Percentiles rank a stretch among this genome's conserved stretches.
Conservation (phyloP, 2,329 filamentous ascomycete genomes). For the Aspergillus brunneoviolaceus region DNA sequence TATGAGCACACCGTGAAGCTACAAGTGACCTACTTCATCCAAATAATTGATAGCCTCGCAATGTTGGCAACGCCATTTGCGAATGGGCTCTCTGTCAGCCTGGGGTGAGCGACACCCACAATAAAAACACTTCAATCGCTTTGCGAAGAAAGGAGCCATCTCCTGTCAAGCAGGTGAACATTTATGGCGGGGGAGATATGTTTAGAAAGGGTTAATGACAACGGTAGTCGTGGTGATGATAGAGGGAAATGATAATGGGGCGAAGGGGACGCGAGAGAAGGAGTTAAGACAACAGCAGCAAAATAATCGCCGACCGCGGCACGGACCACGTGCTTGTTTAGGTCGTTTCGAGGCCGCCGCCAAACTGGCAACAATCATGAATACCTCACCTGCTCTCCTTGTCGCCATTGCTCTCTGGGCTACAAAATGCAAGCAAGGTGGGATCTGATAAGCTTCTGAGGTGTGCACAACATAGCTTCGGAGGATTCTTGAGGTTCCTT, state of each 20-base stretch:
- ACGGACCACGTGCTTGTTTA: constrained; percentile 25
- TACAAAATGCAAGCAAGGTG: background rate
- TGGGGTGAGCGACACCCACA: constrained; percentile 69
- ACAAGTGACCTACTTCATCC: constrained; percentile 65
- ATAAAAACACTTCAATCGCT: constrained; percentile 73
- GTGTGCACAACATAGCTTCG: background rate
- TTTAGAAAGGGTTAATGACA: constrained; percentile 1
- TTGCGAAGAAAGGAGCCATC: constrained; percentile 45
- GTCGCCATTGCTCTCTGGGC: background rate
- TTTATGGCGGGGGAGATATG: constrained; percentile 16
- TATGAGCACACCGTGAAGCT: constrained; percentile 4
- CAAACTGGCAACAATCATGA: background rate
- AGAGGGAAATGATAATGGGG: background rate
- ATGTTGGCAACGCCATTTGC: constrained; percentile 69
- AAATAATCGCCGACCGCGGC: constrained; percentile 27
- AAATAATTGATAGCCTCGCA: constrained; percentile 89
- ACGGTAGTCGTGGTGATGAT: background rate
- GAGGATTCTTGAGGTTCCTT: background rate
- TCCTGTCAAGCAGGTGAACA: constrained; percentile 20
- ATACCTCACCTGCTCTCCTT: background rate
- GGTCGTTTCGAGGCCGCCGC: background rate
- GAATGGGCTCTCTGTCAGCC: constrained; percentile 57
- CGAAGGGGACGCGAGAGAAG: constrained; percentile 13
- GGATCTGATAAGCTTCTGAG: background rate
- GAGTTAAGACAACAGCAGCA: constrained; percentile 24